These are phyloP conservation scores for Fraxinus velutina DNA, from an alignment of 305 asterid species.

Conservation along the genomic window DNA sequence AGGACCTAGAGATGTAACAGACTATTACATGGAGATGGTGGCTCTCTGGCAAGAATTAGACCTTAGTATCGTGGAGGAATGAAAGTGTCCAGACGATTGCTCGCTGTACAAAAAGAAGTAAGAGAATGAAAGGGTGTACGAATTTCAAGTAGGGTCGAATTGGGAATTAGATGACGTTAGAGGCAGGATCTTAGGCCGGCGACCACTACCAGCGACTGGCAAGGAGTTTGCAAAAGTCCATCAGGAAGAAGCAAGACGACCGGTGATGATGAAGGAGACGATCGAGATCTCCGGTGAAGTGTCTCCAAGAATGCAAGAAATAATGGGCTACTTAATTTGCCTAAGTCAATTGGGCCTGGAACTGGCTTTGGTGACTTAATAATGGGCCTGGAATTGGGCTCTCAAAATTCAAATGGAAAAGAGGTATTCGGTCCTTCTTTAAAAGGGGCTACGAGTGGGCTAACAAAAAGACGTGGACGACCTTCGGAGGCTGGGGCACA, in stretches of 20 bases:
- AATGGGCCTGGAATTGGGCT: neutral
- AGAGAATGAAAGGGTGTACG: neutral
- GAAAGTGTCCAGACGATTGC: neutral
- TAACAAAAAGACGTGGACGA: neutral
- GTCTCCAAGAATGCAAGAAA: neutral
- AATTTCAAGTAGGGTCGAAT: neutral
- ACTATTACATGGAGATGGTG: neutral
- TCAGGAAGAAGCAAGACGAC: neutral
- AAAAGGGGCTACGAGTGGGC: neutral
- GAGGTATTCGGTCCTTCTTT: neutral
- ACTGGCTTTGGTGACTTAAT: neutral
- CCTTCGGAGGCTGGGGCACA: neutral
- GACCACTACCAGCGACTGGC: neutral
- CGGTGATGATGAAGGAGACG: neutral
- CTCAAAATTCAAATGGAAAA: neutral
- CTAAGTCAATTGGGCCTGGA: neutral
- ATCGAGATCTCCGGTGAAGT: neutral
- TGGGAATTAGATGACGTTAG: neutral
- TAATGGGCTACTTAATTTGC: neutral
- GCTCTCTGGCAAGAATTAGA: neutral
- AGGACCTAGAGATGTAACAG: neutral
- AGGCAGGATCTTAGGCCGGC: neutral
- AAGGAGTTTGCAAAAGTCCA: neutral
- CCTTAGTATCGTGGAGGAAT: neutral
- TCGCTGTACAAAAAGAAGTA: neutral